phyloP scores from a whole-genome alignment of 2,329 filamentous ascomycete species.

The Aphanocladium album region DNA sequence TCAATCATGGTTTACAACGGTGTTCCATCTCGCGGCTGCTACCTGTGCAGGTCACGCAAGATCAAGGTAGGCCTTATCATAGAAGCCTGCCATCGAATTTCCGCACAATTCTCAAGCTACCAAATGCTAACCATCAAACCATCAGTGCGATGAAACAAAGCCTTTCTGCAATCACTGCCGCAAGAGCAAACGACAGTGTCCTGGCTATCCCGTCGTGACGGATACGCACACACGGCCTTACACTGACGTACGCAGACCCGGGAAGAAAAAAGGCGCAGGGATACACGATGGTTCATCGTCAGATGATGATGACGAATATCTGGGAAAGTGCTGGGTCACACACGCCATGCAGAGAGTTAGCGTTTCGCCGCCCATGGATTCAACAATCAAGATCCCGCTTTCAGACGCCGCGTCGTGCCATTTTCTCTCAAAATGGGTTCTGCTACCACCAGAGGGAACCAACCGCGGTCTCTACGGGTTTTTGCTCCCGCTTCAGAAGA shows the following conservation, averaged over 20 bases:
- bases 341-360: not conserved
- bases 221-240: not conserved
- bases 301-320: not conserved
- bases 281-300: not conserved
- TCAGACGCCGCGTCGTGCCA: not conserved
- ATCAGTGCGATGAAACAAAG: constrained; percentile 3
- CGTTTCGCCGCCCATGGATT: not conserved
- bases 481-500: not conserved
- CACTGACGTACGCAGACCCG: not conserved
- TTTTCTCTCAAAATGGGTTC: constrained; percentile 6
- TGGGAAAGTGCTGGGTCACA: not conserved
- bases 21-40: constrained; percentile 3
- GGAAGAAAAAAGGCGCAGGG: not conserved
- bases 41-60: constrained; percentile 4
- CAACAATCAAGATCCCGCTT: not conserved
- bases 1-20: constrained; percentile 3
- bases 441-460: not conserved
- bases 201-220: not conserved
- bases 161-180: not conserved
- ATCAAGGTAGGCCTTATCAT: not conserved
- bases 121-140: not conserved
- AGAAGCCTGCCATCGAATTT: not conserved
- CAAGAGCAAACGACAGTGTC: constrained; percentile 3
- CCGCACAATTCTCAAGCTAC: not conserved
- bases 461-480: constrained; percentile 1